Base-by-base conservation (phyloP, 306 rosid species). In the Cicer pinnatifidum region DNA sequence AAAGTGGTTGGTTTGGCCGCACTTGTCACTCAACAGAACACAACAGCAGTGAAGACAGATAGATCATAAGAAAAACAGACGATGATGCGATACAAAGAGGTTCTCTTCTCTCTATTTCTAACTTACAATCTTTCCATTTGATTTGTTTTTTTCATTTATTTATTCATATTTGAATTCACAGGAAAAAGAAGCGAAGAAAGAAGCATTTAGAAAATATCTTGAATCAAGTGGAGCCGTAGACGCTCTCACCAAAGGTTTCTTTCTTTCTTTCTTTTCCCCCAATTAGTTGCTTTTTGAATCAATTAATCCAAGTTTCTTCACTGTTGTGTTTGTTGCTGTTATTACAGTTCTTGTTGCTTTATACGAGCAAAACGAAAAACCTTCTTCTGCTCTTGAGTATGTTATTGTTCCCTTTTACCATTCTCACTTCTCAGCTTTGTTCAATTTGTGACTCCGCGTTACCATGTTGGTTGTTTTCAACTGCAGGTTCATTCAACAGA, bases 151-250 rank as follows among this genome's bases (percentile, higher is more conserved):
- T 20, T 20, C 1, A 33, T 28, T 28, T 6, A 3, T 28, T 28
- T 28, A 28, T 28, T 6, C 0, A 41, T 6, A 41, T 23, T n/a
- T 44, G 48, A 5, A 50, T 6, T n/a, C 3, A 50, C 51, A 93
- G 97, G 98, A 94, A 68, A 94, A 89, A 71, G 98, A 91, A 78
- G 97, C 91, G 0, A 93, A 93, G 84, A 94, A 91, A 63, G 98
- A 94, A 79, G 89, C 85, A 15, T 94, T 91, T 37, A 84, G 98
- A 86, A 94, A 94, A 85, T 94, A 94, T 75, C 86, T 94, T 58
- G 97, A 94, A 75, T 87, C 98, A 68, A 88, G 89, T 84, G 98
- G 97, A 46, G 90, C 85, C 76, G 92, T 94, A 17, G 98, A 94
- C 67, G 92, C 94, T 71, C 97, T 94, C 69, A 94, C 96, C 88